A percentile compares a stretch with the other conserved stretches of the same genome.
Conservation (phyloP, 345 rosid species). For the Syzygium aromaticum region DNA sequence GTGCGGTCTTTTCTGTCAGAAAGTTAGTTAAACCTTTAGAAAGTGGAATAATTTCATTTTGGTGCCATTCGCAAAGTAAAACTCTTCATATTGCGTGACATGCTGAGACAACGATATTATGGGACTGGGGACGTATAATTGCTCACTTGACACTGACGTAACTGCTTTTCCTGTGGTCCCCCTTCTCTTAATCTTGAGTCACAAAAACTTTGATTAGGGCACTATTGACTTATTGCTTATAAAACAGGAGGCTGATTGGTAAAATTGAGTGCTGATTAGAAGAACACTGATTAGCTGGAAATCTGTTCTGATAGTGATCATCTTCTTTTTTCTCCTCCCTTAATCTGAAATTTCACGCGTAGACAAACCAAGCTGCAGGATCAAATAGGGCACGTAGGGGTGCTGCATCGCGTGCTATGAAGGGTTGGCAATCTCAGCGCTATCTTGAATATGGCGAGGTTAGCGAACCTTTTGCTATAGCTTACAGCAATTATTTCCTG, state of each 20-base stretch:
- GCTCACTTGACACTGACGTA: neutral
- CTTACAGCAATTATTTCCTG: constrained; percentile 9
- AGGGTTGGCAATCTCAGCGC: constrained; percentile 82
- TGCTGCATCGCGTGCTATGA: constrained; percentile 90
- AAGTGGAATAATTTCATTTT: neutral
- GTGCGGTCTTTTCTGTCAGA: neutral
- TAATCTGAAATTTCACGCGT: neutral
- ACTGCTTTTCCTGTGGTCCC: neutral
- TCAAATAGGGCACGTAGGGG: constrained; percentile 69
- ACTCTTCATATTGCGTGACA: neutral
- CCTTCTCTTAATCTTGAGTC: neutral
- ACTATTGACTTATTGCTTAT: neutral
- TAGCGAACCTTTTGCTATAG: constrained; percentile 41
- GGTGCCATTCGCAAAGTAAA: neutral
- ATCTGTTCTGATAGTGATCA: neutral
- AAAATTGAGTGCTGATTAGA: neutral
- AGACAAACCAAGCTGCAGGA: constrained; percentile 40
- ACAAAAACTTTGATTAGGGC: neutral
- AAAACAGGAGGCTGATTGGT: neutral
- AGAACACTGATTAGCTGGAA: neutral
- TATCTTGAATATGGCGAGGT: constrained; percentile 63
- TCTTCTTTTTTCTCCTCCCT: neutral
- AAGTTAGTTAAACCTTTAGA: neutral
- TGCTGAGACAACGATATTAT: neutral
- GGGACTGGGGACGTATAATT: neutral